phyloP scores from a whole-genome alignment of 257 asterid species.

The Datura wrightii region DNA sequence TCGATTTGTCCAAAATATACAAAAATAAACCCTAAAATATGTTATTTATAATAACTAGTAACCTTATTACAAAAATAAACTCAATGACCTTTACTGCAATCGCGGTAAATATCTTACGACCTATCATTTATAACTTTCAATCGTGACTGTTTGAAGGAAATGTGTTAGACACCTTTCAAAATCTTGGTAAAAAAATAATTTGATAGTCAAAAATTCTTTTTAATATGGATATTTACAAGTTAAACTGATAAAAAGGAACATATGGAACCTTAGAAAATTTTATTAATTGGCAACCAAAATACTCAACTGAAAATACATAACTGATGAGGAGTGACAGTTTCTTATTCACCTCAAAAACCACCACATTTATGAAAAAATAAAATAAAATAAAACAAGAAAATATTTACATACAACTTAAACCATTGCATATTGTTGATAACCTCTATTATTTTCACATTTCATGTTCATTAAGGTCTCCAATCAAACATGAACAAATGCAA shows the following conservation, averaged over 20 bases:
- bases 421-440: not conserved
- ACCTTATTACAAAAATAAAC: no score
- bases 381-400: not conserved
- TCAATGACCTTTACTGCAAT: no score
- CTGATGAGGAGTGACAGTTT: not conserved
- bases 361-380: not conserved
- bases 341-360: slow-evolving; percentile 1
- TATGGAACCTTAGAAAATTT: not conserved
- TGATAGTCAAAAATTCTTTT: no score
- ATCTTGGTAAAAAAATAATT: no score
- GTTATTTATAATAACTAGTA: no score
- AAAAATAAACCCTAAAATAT: no score
- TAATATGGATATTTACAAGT: no score
- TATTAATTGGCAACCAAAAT: slow-evolving; percentile 16
- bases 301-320: not conserved
- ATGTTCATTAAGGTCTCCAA: not conserved
- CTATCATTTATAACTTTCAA: no score
- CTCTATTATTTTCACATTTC: slow-evolving; percentile 15
- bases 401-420: not conserved
- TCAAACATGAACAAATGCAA: not conserved
- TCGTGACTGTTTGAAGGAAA: no score
- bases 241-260: not conserved
- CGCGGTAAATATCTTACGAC: no score
- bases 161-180: no score
- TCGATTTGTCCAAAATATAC: no score